Base-by-base conservation (phyloP, 164 flowering plant species). In the Dillenia turbinata region DNA sequence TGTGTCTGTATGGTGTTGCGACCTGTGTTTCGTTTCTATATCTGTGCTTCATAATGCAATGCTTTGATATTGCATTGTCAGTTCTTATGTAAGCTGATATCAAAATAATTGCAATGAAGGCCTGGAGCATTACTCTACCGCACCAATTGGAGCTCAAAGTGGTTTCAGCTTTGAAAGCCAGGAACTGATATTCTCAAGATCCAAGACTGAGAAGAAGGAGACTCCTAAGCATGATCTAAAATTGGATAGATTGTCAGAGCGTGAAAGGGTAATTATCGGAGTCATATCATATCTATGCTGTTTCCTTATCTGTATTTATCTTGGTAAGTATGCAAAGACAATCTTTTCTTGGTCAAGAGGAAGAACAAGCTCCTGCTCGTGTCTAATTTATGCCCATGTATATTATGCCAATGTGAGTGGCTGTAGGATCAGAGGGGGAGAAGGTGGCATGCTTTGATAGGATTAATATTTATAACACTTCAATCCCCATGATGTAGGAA, bases 161-260 rank as follows among this genome's bases (percentile, higher is more conserved):
- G 68, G 64, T 69, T 47, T 70, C 57, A 59, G 80, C 52, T 13
- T 69, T 65, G 93, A 73, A 64, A 64, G 69, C 44, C 67, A 73
- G 17, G 84, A 79, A 24, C 58, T 69, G 50, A 16, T 65, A 44
- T 59, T 78, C 44, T 69, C 71, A 26, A 81, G 89, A 73, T 88
- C 90, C 60, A 78, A 88, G 85, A 84, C 88, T 13, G 92, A 85
- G 74, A 84, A 66, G 69, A 80, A 52, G 73, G 81, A 68, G 9
- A 69, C 56, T 45, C 75, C 78, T 57, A 76, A 69, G 76, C 80
- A 64, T 72, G 83, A 83, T 40, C 65, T 80, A 58, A 83, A 73
- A 60, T 71, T 93, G 69, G 96, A 93, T 68, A 81, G 83, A 71
- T 67, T 88, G 52, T 78, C 92, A 45, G 93, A 90, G 63, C 81